These are phyloP conservation scores for Saccharomycopsis babjevae DNA, from an alignment of 805 yeast genomes.

Conservation along the genomic window DNA sequence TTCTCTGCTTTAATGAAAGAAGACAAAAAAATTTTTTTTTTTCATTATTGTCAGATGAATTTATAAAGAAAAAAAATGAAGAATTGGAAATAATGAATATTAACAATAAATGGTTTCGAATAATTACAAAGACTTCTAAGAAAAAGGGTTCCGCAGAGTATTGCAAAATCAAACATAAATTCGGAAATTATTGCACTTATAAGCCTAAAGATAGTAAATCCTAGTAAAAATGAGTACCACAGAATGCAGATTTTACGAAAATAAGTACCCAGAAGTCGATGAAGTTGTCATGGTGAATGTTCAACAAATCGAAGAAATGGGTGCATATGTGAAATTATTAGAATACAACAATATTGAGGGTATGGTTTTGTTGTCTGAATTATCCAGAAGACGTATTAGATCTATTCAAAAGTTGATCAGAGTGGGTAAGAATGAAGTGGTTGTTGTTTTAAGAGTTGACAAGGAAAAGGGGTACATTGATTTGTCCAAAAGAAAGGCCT, in stretches of 20 bases:
- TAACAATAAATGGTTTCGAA: too few species aligned
- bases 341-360: constrained; percentile 99
- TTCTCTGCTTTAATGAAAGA: neutral
- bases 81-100: too few species aligned
- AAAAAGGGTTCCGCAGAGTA: too few species aligned
- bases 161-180: too few species aligned
- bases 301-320: constrained; percentile 98
- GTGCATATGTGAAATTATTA: constrained; percentile 90
- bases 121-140: too few species aligned
- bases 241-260: constrained; percentile 93
- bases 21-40: neutral
- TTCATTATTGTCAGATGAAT: neutral
- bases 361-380: constrained; percentile 90
- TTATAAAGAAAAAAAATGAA: too few species aligned
- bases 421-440: constrained; percentile 97
- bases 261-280: constrained; percentile 97
- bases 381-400: constrained; percentile 97
- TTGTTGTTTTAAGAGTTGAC: constrained; percentile 94
- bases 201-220: neutral
- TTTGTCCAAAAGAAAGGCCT: constrained; percentile 92
- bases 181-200: too few species aligned
- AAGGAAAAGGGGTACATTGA: constrained; percentile 98
- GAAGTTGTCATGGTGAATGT: constrained; percentile 99
- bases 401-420: constrained; percentile 95
- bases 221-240: constrained; percentile 58